These are phyloP conservation scores for Aspergillus saccharolyticus DNA, from an alignment of 495 filamentous ascomycete genomes.

Conservation along the genomic window DNA sequence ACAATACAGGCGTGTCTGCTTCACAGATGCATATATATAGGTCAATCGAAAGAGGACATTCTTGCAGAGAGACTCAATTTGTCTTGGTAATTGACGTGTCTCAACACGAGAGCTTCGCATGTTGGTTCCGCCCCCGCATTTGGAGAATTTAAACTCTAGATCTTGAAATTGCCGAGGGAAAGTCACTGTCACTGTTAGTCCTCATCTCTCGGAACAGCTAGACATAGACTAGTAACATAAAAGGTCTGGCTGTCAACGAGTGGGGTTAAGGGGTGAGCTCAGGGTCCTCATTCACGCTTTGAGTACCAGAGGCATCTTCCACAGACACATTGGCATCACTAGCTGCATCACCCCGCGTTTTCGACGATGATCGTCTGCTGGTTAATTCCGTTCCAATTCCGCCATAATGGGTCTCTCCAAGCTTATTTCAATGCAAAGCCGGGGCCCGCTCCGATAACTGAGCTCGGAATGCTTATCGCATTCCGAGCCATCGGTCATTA, in stretches of 20 bases:
- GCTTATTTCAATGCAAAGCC: not conserved
- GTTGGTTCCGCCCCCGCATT: not conserved
- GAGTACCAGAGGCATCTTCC: not conserved
- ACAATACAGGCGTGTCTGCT: not conserved
- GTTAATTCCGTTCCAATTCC: conserved; percentile 7
- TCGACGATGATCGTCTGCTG: not conserved
- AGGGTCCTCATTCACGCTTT: not conserved
- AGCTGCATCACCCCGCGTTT: not conserved
- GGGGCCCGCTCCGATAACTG: not conserved
- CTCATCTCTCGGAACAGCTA: not conserved
- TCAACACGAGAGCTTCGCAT: not conserved
- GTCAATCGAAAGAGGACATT: not conserved
- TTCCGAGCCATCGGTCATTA: conserved; percentile 8
- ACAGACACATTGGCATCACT: not conserved
- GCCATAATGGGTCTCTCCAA: not conserved
- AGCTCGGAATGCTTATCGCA: conserved; percentile 15
- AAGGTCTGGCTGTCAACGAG: not conserved
- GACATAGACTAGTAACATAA: not conserved
- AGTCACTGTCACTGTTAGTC: not conserved
- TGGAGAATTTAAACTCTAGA: not conserved
- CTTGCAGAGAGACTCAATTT: not conserved
- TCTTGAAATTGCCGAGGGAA: conserved; percentile 1
- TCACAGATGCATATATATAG: not conserved
- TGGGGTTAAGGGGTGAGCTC: not conserved
- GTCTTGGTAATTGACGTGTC: not conserved